Evolutionary conservation across 257 asterid genomes (phyloP).

Genomic region (Ilex aquifolium): DNA sequence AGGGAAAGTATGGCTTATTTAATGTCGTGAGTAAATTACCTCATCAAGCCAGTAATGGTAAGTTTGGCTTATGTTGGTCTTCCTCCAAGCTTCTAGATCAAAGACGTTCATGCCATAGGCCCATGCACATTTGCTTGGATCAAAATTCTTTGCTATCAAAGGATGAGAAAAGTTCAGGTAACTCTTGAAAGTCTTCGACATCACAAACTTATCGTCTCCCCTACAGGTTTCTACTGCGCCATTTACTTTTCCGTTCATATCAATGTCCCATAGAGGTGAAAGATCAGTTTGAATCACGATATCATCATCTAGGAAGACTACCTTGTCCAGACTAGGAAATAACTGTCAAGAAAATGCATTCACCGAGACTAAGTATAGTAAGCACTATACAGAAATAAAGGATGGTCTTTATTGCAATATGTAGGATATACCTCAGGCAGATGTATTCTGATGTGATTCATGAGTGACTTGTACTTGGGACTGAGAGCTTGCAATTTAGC

Average conservation of each 20-base stretch:
- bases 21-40: too few relatives aligned
- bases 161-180: neutral
- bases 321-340: neutral
- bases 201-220: neutral
- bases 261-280: neutral
- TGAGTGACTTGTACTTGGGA: conserved; percentile 82
- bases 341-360: neutral
- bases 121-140: neutral
- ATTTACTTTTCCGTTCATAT: neutral
- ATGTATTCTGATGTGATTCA: conserved; percentile 93
- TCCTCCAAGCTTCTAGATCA: too few relatives aligned
- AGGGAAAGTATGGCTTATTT: too few relatives aligned
- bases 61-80: too few relatives aligned
- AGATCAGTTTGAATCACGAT: neutral
- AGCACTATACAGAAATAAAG: too few relatives aligned
- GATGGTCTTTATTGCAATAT: neutral
- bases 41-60: too few relatives aligned
- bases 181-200: neutral
- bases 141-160: neutral
- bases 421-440: conserved; percentile 71
- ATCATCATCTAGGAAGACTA: neutral
- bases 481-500: conserved; percentile 94
- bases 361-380: too few relatives aligned
- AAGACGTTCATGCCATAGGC: neutral
- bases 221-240: neutral